These are phyloP conservation scores for Tuber melanosporum DNA, from an alignment of 495 filamentous ascomycete species.

Conservation along the genomic window DNA sequence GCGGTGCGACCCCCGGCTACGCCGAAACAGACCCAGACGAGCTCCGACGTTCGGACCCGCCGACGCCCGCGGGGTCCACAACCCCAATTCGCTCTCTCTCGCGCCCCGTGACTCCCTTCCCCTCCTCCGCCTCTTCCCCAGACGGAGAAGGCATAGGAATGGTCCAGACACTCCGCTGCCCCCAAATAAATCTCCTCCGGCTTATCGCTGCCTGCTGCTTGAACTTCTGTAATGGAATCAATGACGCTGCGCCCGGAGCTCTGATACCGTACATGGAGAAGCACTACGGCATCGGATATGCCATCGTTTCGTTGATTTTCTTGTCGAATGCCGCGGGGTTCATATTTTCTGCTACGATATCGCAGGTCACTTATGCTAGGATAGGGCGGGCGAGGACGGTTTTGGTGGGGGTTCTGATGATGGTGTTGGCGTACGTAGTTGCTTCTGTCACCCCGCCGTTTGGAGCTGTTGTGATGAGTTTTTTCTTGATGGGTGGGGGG, in stretches of 20 bases:
- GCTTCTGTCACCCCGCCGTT: constrained; percentile 62
- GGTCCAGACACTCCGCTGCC: constrained; percentile 5
- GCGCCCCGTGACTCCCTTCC: background rate
- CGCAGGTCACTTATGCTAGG: constrained; percentile 51
- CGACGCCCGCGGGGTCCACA: constrained; percentile 9
- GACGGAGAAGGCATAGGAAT: background rate
- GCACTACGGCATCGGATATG: constrained; percentile 65
- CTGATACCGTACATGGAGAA: constrained; percentile 64
- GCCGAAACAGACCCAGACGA: constrained; percentile 19
- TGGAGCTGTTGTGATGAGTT: constrained; percentile 53
- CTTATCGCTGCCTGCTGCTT: constrained; percentile 28
- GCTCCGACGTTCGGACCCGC: constrained; percentile 1
- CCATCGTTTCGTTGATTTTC: constrained; percentile 71
- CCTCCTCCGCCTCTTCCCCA: background rate
- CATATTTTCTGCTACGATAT: constrained; percentile 61
- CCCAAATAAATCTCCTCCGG: constrained; percentile 27
- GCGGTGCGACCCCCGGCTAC: constrained; percentile 14
- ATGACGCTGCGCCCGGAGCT: constrained; percentile 62
- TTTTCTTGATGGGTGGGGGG: constrained; percentile 63
- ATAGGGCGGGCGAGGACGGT: constrained; percentile 60
- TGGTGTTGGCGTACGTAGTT: constrained; percentile 52
- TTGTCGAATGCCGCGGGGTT: constrained; percentile 71
- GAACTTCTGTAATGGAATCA: constrained; percentile 53
- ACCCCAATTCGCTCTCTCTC: background rate
- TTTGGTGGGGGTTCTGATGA: constrained; percentile 51